These are phyloP conservation scores for Catenaria anguillulae DNA, from an alignment of 371 early-diverging fungal genomes.

Conservation along the genomic window DNA sequence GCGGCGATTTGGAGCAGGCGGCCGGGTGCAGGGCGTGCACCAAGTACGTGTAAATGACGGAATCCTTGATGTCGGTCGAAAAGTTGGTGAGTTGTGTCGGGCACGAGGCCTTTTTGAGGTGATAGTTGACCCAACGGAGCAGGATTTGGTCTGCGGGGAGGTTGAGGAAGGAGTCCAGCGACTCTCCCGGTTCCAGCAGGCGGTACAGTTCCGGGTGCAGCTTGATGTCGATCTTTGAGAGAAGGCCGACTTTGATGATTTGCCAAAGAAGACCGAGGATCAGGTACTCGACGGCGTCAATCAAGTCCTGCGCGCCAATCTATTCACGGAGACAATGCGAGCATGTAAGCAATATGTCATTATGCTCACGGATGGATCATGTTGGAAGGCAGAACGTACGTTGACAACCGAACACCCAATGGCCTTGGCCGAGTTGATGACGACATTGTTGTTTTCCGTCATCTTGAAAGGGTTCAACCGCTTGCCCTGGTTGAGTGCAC, in stretches of 20 bases:
- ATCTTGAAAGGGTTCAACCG: conserved; percentile 80
- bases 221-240: conserved; percentile 87
- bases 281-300: conserved; percentile 85
- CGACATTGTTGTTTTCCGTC: conserved; percentile 95
- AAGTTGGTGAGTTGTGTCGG: conserved; percentile 63
- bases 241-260: conserved; percentile 89
- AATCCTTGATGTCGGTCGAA: conserved; percentile 79
- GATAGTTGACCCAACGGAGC: conserved; percentile 95
- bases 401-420: conserved; percentile 93
- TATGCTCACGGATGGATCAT: too few relatives aligned
- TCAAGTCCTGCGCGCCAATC: conserved; percentile 71
- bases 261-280: conserved; percentile 95
- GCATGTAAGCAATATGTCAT: too few relatives aligned
- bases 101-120: conserved; percentile 74
- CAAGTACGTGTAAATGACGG: conserved; percentile 84
- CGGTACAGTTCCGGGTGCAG: conserved; percentile 93
- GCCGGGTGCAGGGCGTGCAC: conserved; percentile 79
- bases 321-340: background rate
- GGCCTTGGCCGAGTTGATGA: conserved; percentile 93
- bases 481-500: conserved; percentile 72
- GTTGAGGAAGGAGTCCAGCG: conserved; percentile 71
- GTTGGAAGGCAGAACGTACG: conserved; percentile 45
- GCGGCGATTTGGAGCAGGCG: conserved; percentile 61
- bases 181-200: conserved; percentile 78
- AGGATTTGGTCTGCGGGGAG: conserved; percentile 88